Evolutionary conservation across 768 basidiomycete species (phyloP), one percentile per base, ranked within the genome.

Genomic region (Favolaschia claudopus): DNA sequence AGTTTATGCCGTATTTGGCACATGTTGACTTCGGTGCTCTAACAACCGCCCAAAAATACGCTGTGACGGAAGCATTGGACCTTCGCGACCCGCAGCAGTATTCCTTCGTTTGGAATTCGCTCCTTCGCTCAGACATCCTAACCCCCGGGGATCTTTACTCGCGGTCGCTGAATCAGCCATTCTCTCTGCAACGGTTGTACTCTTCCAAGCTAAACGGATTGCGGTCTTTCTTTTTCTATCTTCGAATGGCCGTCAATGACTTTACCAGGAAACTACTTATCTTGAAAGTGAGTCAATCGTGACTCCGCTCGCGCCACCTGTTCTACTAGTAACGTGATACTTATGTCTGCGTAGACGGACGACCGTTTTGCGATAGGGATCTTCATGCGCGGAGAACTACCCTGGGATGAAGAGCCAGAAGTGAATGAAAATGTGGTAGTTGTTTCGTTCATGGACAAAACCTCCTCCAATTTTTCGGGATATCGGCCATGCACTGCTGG

Each of bases 21-120:
- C 79, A 89, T 53, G 70, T 90, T 17, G 80, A 89, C 64, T 79
- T 85, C 55, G 81, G 84, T 3, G 87, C 88, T 0, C 70, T 89
- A 22, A 78, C 80, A 0, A 70, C 80, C 0, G 69, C 76, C 19
- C 77, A 89, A 67, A 89, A 88, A 65, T 76, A 86, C 45, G 81
- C 80, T 0, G 70, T 89, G 37, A 80, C 72, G 29, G 65, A 71
- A 1, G 74, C 77, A 3, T 67, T 89, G 7, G 70, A 68, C 10
- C 66, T 86, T 5, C 69, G 74, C 24, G 72, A 70, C 3, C 68
- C 75, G 7, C 15, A 45, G 9, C 76, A 81, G 19, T 75, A 85
- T 64, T 76, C 81, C 2, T 76, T 79, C 37, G 72, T 89, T 39
- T 90, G 87, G 86, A 89, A 89, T 62, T 88, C 86, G 2, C 73